phyloP scores from a whole-genome alignment of 768 basidiomycete species.

The Xerocomellus dryophilus region DNA sequence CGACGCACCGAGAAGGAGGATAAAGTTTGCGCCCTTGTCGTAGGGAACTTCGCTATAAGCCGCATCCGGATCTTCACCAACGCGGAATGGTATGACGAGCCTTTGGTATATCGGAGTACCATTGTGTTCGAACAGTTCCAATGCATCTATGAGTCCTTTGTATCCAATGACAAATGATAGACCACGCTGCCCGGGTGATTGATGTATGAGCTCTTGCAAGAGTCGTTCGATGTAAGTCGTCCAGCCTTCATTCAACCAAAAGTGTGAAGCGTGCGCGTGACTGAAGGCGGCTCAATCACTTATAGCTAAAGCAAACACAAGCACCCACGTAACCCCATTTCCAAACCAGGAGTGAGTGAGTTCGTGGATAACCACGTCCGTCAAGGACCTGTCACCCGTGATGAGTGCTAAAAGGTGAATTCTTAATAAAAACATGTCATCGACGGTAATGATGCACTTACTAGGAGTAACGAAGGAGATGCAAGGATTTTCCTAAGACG shows the following conservation, averaged over 20 bases:
- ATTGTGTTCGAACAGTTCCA: constrained; percentile 52
- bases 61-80: constrained; percentile 75
- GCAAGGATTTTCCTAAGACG: constrained; percentile 78
- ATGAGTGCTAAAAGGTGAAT: constrained; percentile 54
- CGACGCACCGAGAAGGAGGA: constrained; percentile 69
- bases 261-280: constrained; percentile 72
- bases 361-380: constrained; percentile 89
- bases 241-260: constrained; percentile 93
- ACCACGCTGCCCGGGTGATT: constrained; percentile 67
- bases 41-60: constrained; percentile 78
- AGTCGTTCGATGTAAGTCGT: constrained; percentile 92
- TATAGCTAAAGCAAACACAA: constrained; percentile 7
- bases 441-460: constrained; percentile 30
- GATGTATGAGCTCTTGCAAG: constrained; percentile 61
- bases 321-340: constrained; percentile 74
- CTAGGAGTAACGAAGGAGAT: constrained; percentile 87
- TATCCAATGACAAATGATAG: constrained; percentile 78
- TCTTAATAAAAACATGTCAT: not conserved
- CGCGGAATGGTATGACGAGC: constrained; percentile 70
- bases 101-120: constrained; percentile 66
- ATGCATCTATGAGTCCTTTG: constrained; percentile 67
- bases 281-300: constrained; percentile 28
- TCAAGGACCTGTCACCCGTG: constrained; percentile 80
- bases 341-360: constrained; percentile 88
- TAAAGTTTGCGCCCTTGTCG: constrained; percentile 86